Base-by-base conservation (phyloP, 2,329 filamentous ascomycete genomes). In the Ascochyta clinopodiicola region DNA sequence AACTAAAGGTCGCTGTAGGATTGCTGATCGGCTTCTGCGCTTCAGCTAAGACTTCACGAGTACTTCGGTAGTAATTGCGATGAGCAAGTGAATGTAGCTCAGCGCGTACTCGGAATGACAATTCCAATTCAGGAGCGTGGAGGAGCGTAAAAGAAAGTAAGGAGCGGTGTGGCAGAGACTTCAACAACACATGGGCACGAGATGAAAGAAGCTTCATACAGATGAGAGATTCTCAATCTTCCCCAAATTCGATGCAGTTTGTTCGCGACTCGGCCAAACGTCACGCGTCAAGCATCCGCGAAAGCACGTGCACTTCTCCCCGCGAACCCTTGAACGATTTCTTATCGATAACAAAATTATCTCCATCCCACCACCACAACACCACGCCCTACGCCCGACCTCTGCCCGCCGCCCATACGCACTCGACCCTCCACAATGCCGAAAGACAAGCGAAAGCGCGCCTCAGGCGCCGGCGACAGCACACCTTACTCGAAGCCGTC, bases 401-500 rank as follows among this genome's bases (percentile, higher is more conserved):
- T 10, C 36, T 24, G 27, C 12, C 32, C 56, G 22, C 29, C 57
- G 17, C 37, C 24, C 19, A 27, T 40, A 34, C 29, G 13, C 29
- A 46, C 40, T 29, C 3, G 40, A n/a, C 10, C 36, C 24, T 25
- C 47, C 63, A 75, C 51, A 4, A 82, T 81, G 79, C 78, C 79
- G n/a, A 82, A 81, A 72, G 70, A 69, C 64, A 68, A 75, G 66
- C 69, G 74, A 64, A 73, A 76, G 68, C 62, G 67, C 61, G 61
- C 66, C 64, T 57, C 72, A 51, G 61, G 51, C 51, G 63, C 53
- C 46, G 65, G 61, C 52, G 76, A 78, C 57, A 61, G 71, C 42
- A 76, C 78, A 9, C 80, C 80, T 0, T 82, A 82, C 54, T 68
- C 77, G 2, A 78, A 78, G 44, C 73, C 78, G 3, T 73, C 77